These are phyloP conservation scores for Heritiera fomes DNA, from an alignment of 345 rosid species.

Conservation along the genomic window DNA sequence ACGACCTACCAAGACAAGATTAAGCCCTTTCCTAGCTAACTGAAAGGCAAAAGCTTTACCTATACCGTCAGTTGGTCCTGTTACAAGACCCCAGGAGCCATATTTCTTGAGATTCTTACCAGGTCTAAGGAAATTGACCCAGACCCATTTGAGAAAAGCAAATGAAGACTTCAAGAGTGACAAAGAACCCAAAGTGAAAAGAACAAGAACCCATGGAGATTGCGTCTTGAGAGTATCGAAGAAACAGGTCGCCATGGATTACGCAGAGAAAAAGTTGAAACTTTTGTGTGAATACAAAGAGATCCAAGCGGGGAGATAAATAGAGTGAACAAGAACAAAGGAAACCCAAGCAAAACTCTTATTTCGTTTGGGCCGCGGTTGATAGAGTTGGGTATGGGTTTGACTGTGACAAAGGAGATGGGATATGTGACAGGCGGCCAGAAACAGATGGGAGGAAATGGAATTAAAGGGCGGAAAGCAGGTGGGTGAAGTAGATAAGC, in stretches of 20 bases:
- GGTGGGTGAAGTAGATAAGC: slow-evolving; percentile 65
- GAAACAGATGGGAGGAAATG: neutral
- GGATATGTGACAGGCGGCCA: neutral
- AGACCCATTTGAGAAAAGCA: slow-evolving; percentile 60
- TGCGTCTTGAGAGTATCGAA: neutral
- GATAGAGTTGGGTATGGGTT: neutral
- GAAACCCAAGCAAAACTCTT: neutral
- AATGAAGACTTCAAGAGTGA: slow-evolving; percentile 45
- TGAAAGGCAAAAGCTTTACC: slow-evolving; percentile 89
- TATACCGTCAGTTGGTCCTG: slow-evolving; percentile 94
- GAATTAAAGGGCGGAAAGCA: neutral
- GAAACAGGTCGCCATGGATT: slow-evolving; percentile 1
- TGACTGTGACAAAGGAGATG: neutral
- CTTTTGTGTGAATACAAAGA: neutral
- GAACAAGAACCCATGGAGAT: neutral
- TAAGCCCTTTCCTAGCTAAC: slow-evolving; percentile 69
- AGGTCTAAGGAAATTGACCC: slow-evolving; percentile 82
- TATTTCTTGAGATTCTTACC: slow-evolving; percentile 76
- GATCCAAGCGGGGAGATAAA: neutral
- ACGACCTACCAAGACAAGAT: slow-evolving; percentile 82
- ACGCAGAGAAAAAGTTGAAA: neutral
- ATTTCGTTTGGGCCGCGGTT: neutral
- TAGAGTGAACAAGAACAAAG: neutral
- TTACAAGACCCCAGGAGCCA: slow-evolving; percentile 95
- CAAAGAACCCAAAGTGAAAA: slow-evolving; percentile 39